Base-by-base conservation (phyloP, 2,329 filamentous ascomycete species). In the Teratosphaeria epicoccoides region DNA sequence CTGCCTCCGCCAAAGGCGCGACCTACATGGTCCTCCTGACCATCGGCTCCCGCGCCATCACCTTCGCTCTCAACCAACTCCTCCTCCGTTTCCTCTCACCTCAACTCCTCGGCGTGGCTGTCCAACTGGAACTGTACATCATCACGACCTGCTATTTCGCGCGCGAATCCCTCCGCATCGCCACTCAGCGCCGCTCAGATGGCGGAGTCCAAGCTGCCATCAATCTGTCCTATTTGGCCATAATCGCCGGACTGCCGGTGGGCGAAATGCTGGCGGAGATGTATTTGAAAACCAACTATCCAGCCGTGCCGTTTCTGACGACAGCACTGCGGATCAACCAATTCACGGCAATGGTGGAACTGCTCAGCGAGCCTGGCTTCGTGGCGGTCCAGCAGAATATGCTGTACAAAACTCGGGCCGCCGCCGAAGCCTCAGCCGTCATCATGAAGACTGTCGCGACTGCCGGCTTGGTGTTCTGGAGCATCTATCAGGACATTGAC, bases 141-240 rank as follows among this genome's bases (percentile, higher is more conserved):
- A 85, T 95, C 44, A 88, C 89, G 0, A 84, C 94, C n/a, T 77
- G 98, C 0, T 96, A 95, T 69, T 97, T 98, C 64, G 86, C 93
- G 0, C 80, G 93, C 37, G 93, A 98, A 70, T 91, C 86, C 62
- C 73, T 97, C 47, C 84, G 93, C 14, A 85, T 95, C n/a, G 89
- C 91, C 24, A 81, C 95, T 29, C 91, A 97, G 70, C 79, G 93
- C 49, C 86, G 63, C 29, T 68, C 72, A 6, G 67, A 73, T 57
- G 68, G 68, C 24, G 63, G 63, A 47, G 67, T 79, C 10, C 91
- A 97, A 68, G 82, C 86, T 2, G 83, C 91, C 43, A 80, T 97
- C 69, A 98, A 98, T 63, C 75, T 95, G 37, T 87, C 89, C 1
- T 94, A 95, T 67, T 71, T 97, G 22, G 81, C 88, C 22, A 75